A percentile compares a stretch with the other conserved stretches of the same genome.
Conservation (phyloP, 2,329 filamentous ascomycete genomes). For the Leptographium radiaticola region DNA sequence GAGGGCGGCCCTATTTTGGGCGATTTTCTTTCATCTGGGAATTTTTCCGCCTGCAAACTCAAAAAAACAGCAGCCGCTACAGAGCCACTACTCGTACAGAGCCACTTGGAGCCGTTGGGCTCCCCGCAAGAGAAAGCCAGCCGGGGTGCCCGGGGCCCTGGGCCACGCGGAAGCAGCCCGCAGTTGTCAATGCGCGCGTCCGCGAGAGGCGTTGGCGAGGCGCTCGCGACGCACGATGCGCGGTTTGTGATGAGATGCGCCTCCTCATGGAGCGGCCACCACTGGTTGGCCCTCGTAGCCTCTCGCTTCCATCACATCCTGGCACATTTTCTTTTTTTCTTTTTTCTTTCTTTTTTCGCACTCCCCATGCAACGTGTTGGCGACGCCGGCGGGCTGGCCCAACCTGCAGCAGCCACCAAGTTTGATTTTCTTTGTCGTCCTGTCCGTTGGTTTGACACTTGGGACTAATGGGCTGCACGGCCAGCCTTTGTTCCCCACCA, state of each 20-base stretch:
- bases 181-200: no score
- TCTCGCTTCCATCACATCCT: no score
- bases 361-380: neutral
- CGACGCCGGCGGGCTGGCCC: neutral
- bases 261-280: no score
- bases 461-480: conserved; percentile 4
- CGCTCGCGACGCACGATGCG: no score
- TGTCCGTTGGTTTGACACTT: conserved; percentile 9
- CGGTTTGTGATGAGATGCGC: no score
- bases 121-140: neutral
- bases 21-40: neutral
- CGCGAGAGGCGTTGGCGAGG: no score
- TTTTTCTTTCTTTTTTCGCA: neutral
- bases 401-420: neutral
- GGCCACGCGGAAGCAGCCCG: no score
- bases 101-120: neutral
- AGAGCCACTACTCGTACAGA: no score
- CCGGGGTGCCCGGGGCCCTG: no score
- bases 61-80: neutral
- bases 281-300: no score
- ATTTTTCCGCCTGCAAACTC: neutral
- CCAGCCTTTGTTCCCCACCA: conserved; percentile 10
- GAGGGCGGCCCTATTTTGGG: neutral
- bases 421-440: conserved; percentile 6
- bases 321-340: neutral